These are phyloP conservation scores for Thielaviopsis cerberus DNA, from an alignment of 2,329 filamentous ascomycete species.

Conservation along the genomic window DNA sequence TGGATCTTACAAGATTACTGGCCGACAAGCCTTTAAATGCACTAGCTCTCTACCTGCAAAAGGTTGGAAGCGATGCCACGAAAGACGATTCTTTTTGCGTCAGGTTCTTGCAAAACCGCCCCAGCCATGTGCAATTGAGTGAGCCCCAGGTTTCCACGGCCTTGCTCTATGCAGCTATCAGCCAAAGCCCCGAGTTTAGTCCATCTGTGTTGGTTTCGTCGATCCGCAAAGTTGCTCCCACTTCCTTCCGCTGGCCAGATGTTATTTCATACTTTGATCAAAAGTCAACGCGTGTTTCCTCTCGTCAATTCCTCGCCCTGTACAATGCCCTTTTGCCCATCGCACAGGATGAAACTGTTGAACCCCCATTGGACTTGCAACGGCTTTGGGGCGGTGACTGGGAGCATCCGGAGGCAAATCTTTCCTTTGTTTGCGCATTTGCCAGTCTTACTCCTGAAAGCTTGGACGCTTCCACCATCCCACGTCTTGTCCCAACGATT, in stretches of 20 bases:
- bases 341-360: slow-evolving; percentile 38
- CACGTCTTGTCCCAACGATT: slow-evolving; percentile 62
- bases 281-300: slow-evolving; percentile 54
- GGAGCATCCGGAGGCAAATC: slow-evolving; percentile 68
- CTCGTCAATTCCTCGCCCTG: slow-evolving; percentile 61
- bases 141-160: slow-evolving; percentile 71
- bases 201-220: slow-evolving; percentile 40
- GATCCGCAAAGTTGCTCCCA: slow-evolving; percentile 40
- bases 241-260: slow-evolving; percentile 49
- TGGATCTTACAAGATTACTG: slow-evolving; percentile 50
- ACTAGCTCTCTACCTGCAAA: slow-evolving; percentile 51
- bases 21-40: slow-evolving; percentile 37
- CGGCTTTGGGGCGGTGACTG: slow-evolving; percentile 78
- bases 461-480: slow-evolving; percentile 70
- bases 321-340: slow-evolving; percentile 63
- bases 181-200: slow-evolving; percentile 34
- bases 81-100: slow-evolving; percentile 50
- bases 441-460: slow-evolving; percentile 55
- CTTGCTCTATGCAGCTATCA: slow-evolving; percentile 47
- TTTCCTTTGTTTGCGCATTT: slow-evolving; percentile 86
- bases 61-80: slow-evolving; percentile 56
- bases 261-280: slow-evolving; percentile 69
- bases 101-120: slow-evolving; percentile 33
- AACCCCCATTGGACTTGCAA: slow-evolving; percentile 56
- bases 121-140: slow-evolving; percentile 41